Percentiles rank a stretch among this genome's conserved stretches.
Evolutionary conservation across 2,329 filamentous ascomycete species (phyloP).

Genomic region (Rhytidhysteron rufulum): DNA sequence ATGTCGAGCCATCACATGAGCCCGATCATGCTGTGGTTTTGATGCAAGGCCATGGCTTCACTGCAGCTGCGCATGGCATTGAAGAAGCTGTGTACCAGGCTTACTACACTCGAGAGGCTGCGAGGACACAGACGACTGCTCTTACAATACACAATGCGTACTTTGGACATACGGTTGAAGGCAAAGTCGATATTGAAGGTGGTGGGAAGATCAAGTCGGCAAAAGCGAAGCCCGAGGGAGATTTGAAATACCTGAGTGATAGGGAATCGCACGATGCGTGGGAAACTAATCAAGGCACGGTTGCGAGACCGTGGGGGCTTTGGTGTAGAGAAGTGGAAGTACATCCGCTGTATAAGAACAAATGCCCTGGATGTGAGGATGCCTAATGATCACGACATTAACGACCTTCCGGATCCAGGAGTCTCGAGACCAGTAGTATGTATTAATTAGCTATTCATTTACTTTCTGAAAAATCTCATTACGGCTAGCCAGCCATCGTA

Average conservation of each 20-base stretch:
- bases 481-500: background rate
- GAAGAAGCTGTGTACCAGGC: slow-evolving; percentile 45
- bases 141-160: slow-evolving; percentile 30
- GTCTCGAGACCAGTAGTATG: background rate
- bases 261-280: slow-evolving; percentile 40
- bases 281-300: slow-evolving; percentile 29
- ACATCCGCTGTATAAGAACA: slow-evolving; percentile 38
- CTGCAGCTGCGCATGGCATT: slow-evolving; percentile 38
- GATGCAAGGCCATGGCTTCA: slow-evolving; percentile 46
- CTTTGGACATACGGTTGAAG: slow-evolving; percentile 35
- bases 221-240: slow-evolving; percentile 38
- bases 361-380: slow-evolving; percentile 29
- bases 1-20: slow-evolving; percentile 25
- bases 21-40: slow-evolving; percentile 35
- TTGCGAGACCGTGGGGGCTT: slow-evolving; percentile 40
- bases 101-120: slow-evolving; percentile 39
- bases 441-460: background rate
- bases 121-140: slow-evolving; percentile 39
- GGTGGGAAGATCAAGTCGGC: slow-evolving; percentile 39
- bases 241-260: slow-evolving; percentile 40
- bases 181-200: slow-evolving; percentile 35
- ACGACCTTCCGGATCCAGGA: background rate
- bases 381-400: slow-evolving; percentile 3
- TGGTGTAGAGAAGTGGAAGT: slow-evolving; percentile 42
- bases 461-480: background rate